Evolutionary conservation across 768 basidiomycete species (phyloP).

Genomic region (Pleurotus cornucopiae): DNA sequence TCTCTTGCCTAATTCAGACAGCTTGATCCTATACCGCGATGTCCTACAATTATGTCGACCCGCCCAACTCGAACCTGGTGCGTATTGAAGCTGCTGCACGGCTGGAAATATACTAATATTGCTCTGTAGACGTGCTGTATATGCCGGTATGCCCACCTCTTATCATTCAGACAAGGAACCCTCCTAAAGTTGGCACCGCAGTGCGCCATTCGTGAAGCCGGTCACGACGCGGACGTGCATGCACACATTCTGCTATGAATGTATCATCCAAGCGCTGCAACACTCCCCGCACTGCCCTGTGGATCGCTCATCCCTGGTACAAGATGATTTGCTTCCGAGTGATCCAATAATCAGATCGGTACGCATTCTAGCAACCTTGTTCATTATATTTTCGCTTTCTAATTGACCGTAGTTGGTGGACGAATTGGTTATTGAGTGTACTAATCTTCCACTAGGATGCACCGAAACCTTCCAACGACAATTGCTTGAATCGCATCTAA

Average conservation of each 20-base stretch:
- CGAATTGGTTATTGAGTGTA: slow-evolving; percentile 74
- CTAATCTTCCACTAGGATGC: slow-evolving; percentile 58
- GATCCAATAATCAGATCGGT: slow-evolving; percentile 75
- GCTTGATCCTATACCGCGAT: slow-evolving; percentile 22
- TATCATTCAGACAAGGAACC: background rate
- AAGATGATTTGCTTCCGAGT: slow-evolving; percentile 61
- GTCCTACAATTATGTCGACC: slow-evolving; percentile 54
- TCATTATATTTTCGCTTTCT: background rate
- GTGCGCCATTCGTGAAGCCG: slow-evolving; percentile 74
- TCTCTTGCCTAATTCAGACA: background rate
- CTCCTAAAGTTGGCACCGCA: slow-evolving; percentile 19
- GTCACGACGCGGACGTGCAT: slow-evolving; percentile 69
- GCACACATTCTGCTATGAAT: slow-evolving; percentile 86
- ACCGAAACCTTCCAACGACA: slow-evolving; percentile 62
- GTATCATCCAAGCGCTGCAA: slow-evolving; percentile 65
- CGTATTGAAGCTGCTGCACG: slow-evolving; percentile 16
- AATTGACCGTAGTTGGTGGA: slow-evolving; percentile 63
- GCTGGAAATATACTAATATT: background rate
- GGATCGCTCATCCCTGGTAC: slow-evolving; percentile 64
- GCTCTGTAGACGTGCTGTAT: slow-evolving; percentile 68
- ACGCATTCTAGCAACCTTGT: slow-evolving; percentile 20
- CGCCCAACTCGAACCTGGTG: slow-evolving; percentile 66
- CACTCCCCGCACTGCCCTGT: slow-evolving; percentile 78
- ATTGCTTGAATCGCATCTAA: slow-evolving; percentile 56
- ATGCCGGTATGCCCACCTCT: slow-evolving; percentile 45